Conservation (phyloP, 2,329 filamentous ascomycete genomes). For the Fusarium domesticum region DNA sequence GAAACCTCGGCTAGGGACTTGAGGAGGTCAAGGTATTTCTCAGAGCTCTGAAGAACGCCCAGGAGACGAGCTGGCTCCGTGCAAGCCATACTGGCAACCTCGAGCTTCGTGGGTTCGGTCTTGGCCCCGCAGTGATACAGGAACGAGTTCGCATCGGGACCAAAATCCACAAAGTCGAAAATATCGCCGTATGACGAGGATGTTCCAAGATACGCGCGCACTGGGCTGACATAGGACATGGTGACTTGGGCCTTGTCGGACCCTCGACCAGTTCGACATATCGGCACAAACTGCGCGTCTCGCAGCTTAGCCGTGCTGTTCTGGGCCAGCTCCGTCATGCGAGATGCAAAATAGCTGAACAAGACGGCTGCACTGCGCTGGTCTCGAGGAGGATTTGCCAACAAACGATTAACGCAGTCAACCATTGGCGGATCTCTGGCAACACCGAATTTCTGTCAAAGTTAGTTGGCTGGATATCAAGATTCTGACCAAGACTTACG, state of each 20-base stretch:
- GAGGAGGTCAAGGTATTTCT: conserved; percentile 84
- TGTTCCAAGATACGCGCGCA: conserved; percentile 75
- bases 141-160: conserved; percentile 81
- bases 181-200: conserved; percentile 75
- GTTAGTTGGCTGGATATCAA: conserved; percentile 6
- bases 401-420: conserved; percentile 70
- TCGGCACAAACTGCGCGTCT: conserved; percentile 69
- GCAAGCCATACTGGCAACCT: conserved; percentile 81
- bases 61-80: conserved; percentile 79
- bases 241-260: conserved; percentile 41
- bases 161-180: conserved; percentile 97
- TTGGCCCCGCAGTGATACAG: conserved; percentile 86
- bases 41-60: conserved; percentile 71
- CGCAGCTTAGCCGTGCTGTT: conserved; percentile 59
- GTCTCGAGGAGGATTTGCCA: conserved; percentile 68
- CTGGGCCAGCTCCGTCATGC: conserved; percentile 69
- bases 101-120: conserved; percentile 80
- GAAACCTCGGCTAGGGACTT: conserved; percentile 75
- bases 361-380: conserved; percentile 64
- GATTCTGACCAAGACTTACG: conserved; percentile 34
- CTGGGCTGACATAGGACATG: conserved; percentile 56
- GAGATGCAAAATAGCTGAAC: conserved; percentile 80
- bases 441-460: conserved; percentile 72
- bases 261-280: conserved; percentile 40
- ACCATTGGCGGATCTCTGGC: conserved; percentile 74